Evolutionary conservation across 176 grass and related monocot species (phyloP), one percentile per base, ranked within the genome.

Genomic region (Ananas comosus): DNA sequence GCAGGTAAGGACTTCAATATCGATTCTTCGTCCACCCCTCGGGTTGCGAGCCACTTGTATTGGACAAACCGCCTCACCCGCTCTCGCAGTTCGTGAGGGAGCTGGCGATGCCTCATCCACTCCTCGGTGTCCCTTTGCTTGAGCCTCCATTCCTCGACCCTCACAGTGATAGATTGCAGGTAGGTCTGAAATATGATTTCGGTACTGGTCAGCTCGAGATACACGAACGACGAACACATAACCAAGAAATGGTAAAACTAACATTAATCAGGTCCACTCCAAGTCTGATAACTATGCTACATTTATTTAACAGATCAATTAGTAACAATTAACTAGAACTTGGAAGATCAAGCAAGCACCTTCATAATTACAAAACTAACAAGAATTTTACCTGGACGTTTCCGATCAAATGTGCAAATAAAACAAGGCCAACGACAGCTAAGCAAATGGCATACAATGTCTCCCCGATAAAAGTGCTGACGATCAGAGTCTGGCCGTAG

Each of bases 341-440:
- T 1, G 33, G 33, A 42, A 6, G 33, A 42, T 42, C 33, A 42
- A 42, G 33, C 33, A 42, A 7, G 33, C 33, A 8, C 33, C 33
- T 42, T 42, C 33, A 42, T 42, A 42, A 42, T 42, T 7, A 42
- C 33, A 42, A 42, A 42, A 42, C 33, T 42, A 42, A 42, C 33
- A 42, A 42, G 33, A 42, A 42, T 42, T 42, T 42, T 85, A 99
- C 94, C 89, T 99, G 89, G 58, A 99, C 90, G 52, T 99, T 99
- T 86, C 94, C 94, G 65, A 99, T 93, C 84, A 99, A 90, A 87
- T 86, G 89, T 12, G 94, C 94, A 72, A 99, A 90, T 74, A 99
- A 87, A 74, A 99, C 76, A 7, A 97, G 87, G 51, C 94, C 94
- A 50, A 92, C 71, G 71, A 99, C 85, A 0, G 94, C 87, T 80